A percentile compares a stretch with the other conserved stretches of the same genome.
Conservation (phyloP, 129 eudicot genomes). For the Pseudognaphalium luteoalbum region DNA sequence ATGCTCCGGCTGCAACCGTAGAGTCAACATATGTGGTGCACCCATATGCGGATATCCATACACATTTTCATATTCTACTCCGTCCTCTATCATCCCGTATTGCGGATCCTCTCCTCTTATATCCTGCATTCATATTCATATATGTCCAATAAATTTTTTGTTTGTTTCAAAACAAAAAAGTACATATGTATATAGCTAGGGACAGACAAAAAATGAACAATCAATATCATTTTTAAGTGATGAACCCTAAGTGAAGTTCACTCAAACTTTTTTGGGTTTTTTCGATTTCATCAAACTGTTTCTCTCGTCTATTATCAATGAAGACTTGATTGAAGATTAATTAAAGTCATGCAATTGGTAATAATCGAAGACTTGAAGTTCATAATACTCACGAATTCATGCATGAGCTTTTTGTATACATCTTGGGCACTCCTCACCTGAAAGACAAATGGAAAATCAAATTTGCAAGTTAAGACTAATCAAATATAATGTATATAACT, state of each 20-base stretch:
- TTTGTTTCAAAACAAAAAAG: not conserved
- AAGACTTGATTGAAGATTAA: too few species aligned
- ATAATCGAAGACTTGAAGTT: not conserved
- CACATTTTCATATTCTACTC: conserved; percentile 58
- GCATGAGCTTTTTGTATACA: conserved; percentile 56
- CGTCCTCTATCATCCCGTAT: conserved; percentile 74
- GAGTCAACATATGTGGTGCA: conserved; percentile 42
- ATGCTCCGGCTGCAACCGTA: conserved; percentile 54
- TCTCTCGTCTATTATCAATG: too few species aligned
- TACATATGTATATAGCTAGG: not conserved
- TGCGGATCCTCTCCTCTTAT: conserved; percentile 76
- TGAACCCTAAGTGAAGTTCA: too few species aligned
- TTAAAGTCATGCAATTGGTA: too few species aligned
- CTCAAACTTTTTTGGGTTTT: too few species aligned
- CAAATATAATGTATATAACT: not conserved
- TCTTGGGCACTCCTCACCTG: conserved; percentile 77
- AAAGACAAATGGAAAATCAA: conserved; percentile 15
- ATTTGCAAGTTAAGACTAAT: not conserved
- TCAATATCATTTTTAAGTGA: not conserved
- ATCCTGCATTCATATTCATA: conserved; percentile 44
- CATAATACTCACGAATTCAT: conserved; percentile 54
- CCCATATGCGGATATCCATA: conserved; percentile 48
- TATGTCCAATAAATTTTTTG: not conserved
- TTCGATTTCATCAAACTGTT: too few species aligned
- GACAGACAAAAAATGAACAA: not conserved